A percentile compares a stretch with the other conserved stretches of the same genome.
phyloP scores from a whole-genome alignment of 805 yeast species.

The Jamesozyma spencerorum region DNA sequence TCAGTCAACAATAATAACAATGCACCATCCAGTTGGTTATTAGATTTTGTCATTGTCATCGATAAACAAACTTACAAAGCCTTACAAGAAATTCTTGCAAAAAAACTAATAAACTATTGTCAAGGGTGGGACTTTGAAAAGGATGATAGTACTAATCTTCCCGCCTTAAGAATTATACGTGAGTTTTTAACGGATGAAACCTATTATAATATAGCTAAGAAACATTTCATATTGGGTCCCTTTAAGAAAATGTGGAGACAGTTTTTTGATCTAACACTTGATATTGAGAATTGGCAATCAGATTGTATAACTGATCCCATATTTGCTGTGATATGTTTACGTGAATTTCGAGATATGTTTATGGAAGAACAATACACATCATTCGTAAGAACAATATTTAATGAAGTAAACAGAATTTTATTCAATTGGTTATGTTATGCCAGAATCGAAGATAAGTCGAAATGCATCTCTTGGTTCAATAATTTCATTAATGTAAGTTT shows the following conservation, averaged over 20 bases:
- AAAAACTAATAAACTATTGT: conserved; percentile 11
- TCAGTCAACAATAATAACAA: too few relatives aligned
- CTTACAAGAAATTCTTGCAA: conserved; percentile 6
- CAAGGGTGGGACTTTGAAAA: conserved; percentile 16
- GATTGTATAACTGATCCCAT: conserved; percentile 6
- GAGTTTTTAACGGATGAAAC: conserved; percentile 11
- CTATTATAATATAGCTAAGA: conserved; percentile 5
- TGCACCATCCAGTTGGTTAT: conserved; percentile 16
- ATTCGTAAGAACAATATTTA: conserved; percentile 12
- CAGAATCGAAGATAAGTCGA: conserved; percentile 3
- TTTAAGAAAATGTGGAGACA: conserved; percentile 18
- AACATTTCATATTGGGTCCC: conserved; percentile 11
- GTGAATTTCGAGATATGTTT: conserved; percentile 10
- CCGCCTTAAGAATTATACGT: not conserved
- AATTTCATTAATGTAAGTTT: conserved; percentile 15
- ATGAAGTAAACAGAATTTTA: conserved; percentile 17
- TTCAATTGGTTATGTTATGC: conserved; percentile 16
- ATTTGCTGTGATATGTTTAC: conserved; percentile 9
- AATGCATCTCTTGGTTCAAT: conserved; percentile 16
- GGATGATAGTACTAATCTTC: not conserved
- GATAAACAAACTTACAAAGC: conserved; percentile 1
- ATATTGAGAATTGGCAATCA: conserved; percentile 12
- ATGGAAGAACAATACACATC: conserved; percentile 5
- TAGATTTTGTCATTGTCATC: conserved; percentile 12
- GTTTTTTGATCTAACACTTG: conserved; percentile 19